Percentiles rank a stretch among this genome's conserved stretches.
Evolutionary conservation across 1,139 yeast species (phyloP).

Genomic region (Hansenula lynferdii): DNA sequence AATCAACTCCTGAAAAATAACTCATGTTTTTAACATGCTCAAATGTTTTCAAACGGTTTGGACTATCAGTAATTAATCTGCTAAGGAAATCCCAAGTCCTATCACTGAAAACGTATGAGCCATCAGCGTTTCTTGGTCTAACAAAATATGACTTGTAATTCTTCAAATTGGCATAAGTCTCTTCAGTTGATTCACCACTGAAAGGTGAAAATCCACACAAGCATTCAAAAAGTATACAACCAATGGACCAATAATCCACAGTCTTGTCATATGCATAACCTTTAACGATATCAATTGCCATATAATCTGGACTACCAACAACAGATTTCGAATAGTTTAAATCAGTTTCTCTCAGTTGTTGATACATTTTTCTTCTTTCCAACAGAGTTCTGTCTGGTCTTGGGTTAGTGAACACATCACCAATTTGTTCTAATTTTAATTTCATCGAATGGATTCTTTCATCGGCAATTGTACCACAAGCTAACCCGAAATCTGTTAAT

Average conservation of each 20-base stretch:
- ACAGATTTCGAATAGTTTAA: constrained; percentile 87
- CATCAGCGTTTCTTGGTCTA: constrained; percentile 90
- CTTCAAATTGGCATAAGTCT: constrained; percentile 89
- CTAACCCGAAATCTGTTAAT: constrained; percentile 95
- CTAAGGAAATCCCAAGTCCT: constrained; percentile 93
- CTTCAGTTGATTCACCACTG: constrained; percentile 89
- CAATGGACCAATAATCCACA: constrained; percentile 98
- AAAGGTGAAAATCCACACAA: constrained; percentile 96
- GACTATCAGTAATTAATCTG: constrained; percentile 74
- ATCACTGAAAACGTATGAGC: constrained; percentile 88
- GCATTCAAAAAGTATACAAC: constrained; percentile 91
- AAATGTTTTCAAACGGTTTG: constrained; percentile 68
- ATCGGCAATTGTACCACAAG: constrained; percentile 92
- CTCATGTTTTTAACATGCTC: constrained; percentile 75
- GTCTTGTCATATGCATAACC: constrained; percentile 94
- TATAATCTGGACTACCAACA: constrained; percentile 98
- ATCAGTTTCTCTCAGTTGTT: constrained; percentile 61
- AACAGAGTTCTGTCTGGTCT: constrained; percentile 60
- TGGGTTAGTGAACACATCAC: constrained; percentile 60
- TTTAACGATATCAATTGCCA: constrained; percentile 90
- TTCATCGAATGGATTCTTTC: constrained; percentile 95
- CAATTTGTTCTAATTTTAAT: constrained; percentile 74
- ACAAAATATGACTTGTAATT: constrained; percentile 87
- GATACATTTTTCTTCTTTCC: constrained; percentile 84
- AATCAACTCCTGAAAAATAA: constrained; percentile 81